These are phyloP conservation scores for Blastobotrys persicus DNA, from an alignment of 1,139 yeast genomes.

Conservation along the genomic window DNA sequence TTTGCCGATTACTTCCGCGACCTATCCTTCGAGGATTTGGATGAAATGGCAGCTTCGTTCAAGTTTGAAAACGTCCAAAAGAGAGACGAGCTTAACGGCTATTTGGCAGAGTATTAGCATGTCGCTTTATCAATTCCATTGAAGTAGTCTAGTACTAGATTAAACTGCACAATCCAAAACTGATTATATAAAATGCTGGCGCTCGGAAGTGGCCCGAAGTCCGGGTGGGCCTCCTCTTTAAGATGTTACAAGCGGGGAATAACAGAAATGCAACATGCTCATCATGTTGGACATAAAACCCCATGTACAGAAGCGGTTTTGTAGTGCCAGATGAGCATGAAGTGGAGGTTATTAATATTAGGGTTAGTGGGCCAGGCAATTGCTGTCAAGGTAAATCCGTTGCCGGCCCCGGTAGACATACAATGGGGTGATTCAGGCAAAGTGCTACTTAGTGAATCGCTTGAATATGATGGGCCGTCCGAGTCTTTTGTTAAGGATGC, in stretches of 20 bases:
- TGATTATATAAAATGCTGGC: too few species aligned
- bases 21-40: conserved; percentile 44
- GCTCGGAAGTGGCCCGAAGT: too few species aligned
- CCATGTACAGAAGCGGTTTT: too few species aligned
- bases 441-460: not conserved
- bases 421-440: conserved; percentile 13
- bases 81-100: conserved; percentile 44
- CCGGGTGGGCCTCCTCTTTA: too few species aligned
- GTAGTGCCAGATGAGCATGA: too few species aligned
- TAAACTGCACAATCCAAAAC: too few species aligned
- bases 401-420: conserved; percentile 15
- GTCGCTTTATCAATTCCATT: too few species aligned
- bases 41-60: conserved; percentile 49
- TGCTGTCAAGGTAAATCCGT: conserved; percentile 14
- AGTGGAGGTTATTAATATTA: not conserved
- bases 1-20: conserved; percentile 45
- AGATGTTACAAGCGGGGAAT: too few species aligned
- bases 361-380: not conserved
- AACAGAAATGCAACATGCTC: too few species aligned
- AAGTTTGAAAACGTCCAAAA: conserved; percentile 45
- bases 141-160: too few species aligned
- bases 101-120: conserved; percentile 28
- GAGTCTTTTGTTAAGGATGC: conserved; percentile 23
- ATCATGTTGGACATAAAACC: too few species aligned
- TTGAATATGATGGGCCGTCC: conserved; percentile 15